Conservation (phyloP, 2,329 filamentous ascomycete genomes). For the Penicillium sclerotiorum region DNA sequence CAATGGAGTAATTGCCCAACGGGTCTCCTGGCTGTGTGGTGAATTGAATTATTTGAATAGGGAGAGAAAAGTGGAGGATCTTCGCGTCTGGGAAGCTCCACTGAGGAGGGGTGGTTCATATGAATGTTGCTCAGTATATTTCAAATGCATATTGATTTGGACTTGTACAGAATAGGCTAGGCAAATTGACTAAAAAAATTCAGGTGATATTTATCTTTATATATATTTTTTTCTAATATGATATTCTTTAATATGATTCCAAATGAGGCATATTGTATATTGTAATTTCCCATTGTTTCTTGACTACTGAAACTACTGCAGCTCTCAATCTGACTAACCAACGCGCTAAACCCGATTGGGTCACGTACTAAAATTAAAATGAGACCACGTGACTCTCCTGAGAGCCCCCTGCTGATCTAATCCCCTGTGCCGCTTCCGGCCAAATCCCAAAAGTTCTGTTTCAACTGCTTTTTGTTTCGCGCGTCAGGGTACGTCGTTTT, state of each 20-base stretch:
- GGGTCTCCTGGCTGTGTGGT: background rate
- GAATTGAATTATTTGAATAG: slow-evolving; percentile 1
- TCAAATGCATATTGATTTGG: too few relatives aligned
- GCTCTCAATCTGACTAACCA: slow-evolving; percentile 1
- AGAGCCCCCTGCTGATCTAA: background rate
- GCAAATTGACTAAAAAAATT: too few relatives aligned
- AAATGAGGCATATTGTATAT: background rate
- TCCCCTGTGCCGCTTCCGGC: slow-evolving; percentile 10
- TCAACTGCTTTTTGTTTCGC: slow-evolving; percentile 13
- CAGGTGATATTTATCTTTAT: too few relatives aligned
- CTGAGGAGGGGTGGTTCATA: background rate
- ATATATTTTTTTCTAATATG: background rate
- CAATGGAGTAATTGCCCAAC: background rate
- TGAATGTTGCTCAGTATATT: too few relatives aligned
- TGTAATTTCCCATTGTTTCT: background rate
- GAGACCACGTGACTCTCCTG: slow-evolving; percentile 2
- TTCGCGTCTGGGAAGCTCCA: background rate
- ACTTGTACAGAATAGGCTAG: too few relatives aligned
- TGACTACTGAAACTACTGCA: too few relatives aligned
- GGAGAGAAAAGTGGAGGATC: slow-evolving; percentile 1
- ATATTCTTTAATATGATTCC: background rate
- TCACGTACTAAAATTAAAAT: background rate
- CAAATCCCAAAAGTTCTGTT: slow-evolving; percentile 21
- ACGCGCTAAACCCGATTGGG: background rate
- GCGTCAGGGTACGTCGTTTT: slow-evolving; percentile 16